Base-by-base conservation (phyloP, 768 basidiomycete genomes). In the Russula brevipes region DNA sequence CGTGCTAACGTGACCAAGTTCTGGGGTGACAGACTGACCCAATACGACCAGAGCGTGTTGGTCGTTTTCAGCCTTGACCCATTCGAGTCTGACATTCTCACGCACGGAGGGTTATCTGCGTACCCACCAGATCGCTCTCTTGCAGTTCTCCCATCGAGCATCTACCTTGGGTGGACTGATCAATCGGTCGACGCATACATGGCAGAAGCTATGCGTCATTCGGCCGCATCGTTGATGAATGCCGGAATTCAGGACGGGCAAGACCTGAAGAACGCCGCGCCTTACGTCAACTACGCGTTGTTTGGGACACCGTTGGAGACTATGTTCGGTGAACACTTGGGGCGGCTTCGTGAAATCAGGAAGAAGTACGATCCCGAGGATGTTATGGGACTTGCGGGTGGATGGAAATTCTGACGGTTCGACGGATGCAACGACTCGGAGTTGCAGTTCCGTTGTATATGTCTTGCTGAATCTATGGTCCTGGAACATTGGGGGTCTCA, bases 321-420 rank as follows among this genome's bases (percentile, higher is more conserved):
- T n/a, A 56, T 61, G 31, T 61, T 56, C 4, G 60, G 60, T n/a
- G 14, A 33, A 11, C 30, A 61, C 33, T 11, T 61, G 60, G 36
- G 3, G 33, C 46, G 47, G 41, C 60, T 61, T n/a, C 60, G 39
- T n/a, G 31, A 42, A 14, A 61, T 56, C 60, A 56, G 54, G 42
- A 4, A 35, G 54, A 24, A 33, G n/a, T 54, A 55, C 24, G 60
- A 61, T 35, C 60, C 60, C 3, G 6, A 50, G 30, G 47, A 50
- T 19, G 31, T 61, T 16, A 61, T 61, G 60, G 36, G n/a, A 4
- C 60, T 61, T 4, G n/a, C n/a, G n/a, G n/a, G 54, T 14, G 60
- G 60, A 61, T 61, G 53, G 54, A 61, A 61, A 36, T n/a, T 50
- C 38, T 39, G n/a, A n/a, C n/a, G n/a, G n/a, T n/a, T n/a, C n/a